These are phyloP conservation scores for Paraglomus brasilianum DNA, from an alignment of 192 early-diverging fungal genomes.

Conservation along the genomic window DNA sequence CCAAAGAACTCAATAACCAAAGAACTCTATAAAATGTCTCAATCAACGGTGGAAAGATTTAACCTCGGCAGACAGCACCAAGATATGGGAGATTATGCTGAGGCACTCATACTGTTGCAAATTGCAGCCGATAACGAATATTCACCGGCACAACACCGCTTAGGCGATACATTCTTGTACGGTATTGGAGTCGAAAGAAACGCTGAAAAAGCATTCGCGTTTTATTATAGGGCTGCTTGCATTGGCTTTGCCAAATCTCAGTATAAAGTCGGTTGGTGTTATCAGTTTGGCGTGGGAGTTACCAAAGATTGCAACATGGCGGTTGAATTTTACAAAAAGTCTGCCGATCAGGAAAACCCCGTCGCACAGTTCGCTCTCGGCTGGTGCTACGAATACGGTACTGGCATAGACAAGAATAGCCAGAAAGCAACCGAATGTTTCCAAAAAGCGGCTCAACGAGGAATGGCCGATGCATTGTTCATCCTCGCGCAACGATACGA, in stretches of 20 bases:
- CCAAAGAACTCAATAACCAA: too few relatives aligned
- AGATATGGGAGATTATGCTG: too few relatives aligned
- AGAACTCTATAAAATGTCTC: too few relatives aligned
- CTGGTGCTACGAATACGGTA: constrained; percentile 68
- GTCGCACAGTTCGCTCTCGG: constrained; percentile 58
- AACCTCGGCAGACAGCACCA: too few relatives aligned
- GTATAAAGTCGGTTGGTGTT: constrained; percentile 61
- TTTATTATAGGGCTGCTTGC: constrained; percentile 54
- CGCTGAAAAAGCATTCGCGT: constrained; percentile 58
- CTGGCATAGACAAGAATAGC: constrained; percentile 70
- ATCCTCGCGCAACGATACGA: constrained; percentile 75
- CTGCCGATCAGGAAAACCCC: constrained; percentile 61
- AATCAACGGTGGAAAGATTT: too few relatives aligned
- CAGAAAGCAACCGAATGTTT: constrained; percentile 57
- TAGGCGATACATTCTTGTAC: constrained; percentile 81
- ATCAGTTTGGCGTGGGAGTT: constrained; percentile 64
- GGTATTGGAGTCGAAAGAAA: constrained; percentile 64
- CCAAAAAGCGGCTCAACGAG: constrained; percentile 50
- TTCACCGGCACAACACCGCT: constrained; percentile 74
- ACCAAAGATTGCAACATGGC: constrained; percentile 49
- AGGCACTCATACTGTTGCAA: constrained; percentile 62
- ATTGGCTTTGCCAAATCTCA: constrained; percentile 53
- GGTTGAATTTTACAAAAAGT: constrained; percentile 58
- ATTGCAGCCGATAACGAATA: constrained; percentile 65
- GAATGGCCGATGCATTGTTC: constrained; percentile 47